Percentiles rank a stretch among this genome's conserved stretches.
phyloP scores from a whole-genome alignment of 768 basidiomycete species.

The Mycena epipterygia region DNA sequence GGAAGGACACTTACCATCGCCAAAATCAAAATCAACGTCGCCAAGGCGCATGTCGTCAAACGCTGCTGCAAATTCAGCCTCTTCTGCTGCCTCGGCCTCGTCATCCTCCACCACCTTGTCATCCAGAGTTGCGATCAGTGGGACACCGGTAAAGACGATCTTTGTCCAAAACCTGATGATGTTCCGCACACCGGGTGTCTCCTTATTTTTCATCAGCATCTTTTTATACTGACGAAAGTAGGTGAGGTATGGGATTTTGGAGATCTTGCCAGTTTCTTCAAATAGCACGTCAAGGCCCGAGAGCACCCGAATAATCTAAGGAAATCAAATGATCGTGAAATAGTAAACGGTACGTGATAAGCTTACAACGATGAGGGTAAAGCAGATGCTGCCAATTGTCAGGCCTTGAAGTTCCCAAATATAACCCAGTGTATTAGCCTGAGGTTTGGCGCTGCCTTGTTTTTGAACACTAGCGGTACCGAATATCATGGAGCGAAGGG shows the following conservation, averaged over 20 bases:
- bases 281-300: neutral
- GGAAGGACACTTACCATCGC: neutral
- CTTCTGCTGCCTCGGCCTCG: neutral
- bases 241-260: neutral
- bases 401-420: neutral
- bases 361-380: neutral
- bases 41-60: neutral
- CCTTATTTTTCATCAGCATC: neutral
- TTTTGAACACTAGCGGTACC: neutral
- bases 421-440: neutral
- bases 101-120: neutral
- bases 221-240: conserved; percentile 3
- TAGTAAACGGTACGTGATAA: neutral
- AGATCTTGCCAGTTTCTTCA: neutral
- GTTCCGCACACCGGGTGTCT: neutral
- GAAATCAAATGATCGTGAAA: neutral
- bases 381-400: neutral
- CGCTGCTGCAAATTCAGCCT: neutral
- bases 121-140: too few relatives aligned
- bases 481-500: neutral
- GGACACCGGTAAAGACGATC: neutral
- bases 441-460: neutral
- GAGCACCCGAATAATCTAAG: neutral
- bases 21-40: neutral
- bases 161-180: neutral